Base-by-base conservation (phyloP, 805 yeast species). In the Candida adriatica region DNA sequence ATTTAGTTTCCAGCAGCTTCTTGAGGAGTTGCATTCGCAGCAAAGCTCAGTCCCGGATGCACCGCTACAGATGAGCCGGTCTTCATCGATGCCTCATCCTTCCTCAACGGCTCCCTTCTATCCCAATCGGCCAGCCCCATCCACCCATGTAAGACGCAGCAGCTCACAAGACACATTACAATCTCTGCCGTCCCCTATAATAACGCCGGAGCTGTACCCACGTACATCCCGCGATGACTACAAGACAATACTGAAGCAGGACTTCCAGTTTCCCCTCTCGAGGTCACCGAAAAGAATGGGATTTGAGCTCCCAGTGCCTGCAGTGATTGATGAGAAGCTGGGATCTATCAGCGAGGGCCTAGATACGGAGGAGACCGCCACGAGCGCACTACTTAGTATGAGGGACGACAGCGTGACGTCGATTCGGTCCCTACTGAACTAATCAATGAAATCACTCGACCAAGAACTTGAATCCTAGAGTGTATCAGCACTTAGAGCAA, bases 1-100 rank as follows among this genome's bases (percentile, higher is more conserved):
- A 2, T 78, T 67, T 44, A 61, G 65, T 40, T 77, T 77, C 43
- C 63, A 37, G 15, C 30, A 44, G 14, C 29, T 51, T 2, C 35
- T 44, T 27, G 51, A 47, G 8, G 35, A 37, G 6, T 35, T 18
- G 26, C 27, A 32, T 10, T 27, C 31, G 10, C 34, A 32, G 11
- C 18, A 32, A 13, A 11, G 27, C 7, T 24, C 33, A 9, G 9
- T 16, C 13, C 22, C 22, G 8, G 13, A 8, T 6, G 11, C n/a
- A 6, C 7, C 26, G 14, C 16, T 13, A n/a, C 21, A 17, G 5
- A 19, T 8, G 17, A 14, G 16, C 8, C 31, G 28, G 14, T 19
- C 30, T 10, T 63, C 35, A 8, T 16, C 37, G 8, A 19, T 8
- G 8, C 11, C 22, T 11, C 31, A 15, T 38, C 30, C 6, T 26